Conservation (phyloP, 1,139 yeast species). For the Spencermartinsiella ligniputridi region DNA sequence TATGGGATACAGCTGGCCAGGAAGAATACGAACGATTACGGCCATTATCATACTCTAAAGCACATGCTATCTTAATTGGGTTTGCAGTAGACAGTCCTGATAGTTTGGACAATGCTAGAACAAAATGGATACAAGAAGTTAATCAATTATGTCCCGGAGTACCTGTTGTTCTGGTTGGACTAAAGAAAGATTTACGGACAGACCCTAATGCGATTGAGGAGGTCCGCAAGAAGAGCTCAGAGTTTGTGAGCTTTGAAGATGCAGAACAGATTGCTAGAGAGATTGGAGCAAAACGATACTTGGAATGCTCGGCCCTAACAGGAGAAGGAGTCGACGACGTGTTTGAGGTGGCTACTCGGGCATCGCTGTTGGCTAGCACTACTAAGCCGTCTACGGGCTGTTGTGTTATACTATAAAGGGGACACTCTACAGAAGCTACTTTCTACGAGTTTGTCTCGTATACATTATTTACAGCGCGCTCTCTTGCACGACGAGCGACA, state of each 20-base stretch:
- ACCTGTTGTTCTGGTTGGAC: slow-evolving; percentile 81
- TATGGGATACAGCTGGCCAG: slow-evolving; percentile 98
- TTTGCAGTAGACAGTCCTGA: slow-evolving; percentile 64
- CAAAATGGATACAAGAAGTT: slow-evolving; percentile 72
- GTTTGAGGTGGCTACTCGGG: slow-evolving; percentile 84
- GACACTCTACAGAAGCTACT: background rate
- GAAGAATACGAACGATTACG: slow-evolving; percentile 64
- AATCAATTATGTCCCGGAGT: slow-evolving; percentile 75
- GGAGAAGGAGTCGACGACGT: slow-evolving; percentile 90
- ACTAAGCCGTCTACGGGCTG: slow-evolving; percentile 17
- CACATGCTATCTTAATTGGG: slow-evolving; percentile 65
- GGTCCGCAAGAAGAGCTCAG: slow-evolving; percentile 67
- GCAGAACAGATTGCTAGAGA: slow-evolving; percentile 83
- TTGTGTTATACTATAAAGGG: slow-evolving; percentile 20
- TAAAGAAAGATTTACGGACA: slow-evolving; percentile 83
- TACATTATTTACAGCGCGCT: background rate
- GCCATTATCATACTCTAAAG: slow-evolving; percentile 63
- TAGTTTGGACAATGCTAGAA: slow-evolving; percentile 57
- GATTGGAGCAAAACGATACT: slow-evolving; percentile 79
- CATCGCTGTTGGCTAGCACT: slow-evolving; percentile 42
- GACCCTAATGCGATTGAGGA: slow-evolving; percentile 74
- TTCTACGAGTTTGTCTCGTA: background rate
- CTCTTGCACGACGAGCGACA: background rate
- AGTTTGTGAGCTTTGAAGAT: slow-evolving; percentile 70
- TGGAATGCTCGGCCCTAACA: slow-evolving; percentile 92